Conservation (phyloP, 1,284 basidiomycete species). For the Exobasidium cylindrosporum region DNA sequence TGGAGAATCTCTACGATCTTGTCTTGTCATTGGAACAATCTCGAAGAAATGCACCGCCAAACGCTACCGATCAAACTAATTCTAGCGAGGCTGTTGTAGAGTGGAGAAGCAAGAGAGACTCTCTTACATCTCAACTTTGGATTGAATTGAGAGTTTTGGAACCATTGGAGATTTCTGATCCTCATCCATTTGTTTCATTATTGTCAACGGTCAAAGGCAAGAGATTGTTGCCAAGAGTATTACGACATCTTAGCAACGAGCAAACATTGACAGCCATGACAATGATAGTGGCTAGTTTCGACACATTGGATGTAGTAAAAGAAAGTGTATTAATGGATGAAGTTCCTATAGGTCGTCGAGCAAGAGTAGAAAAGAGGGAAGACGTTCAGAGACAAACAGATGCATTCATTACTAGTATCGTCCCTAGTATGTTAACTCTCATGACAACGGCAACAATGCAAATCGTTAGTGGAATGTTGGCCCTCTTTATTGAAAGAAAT, state of each 20-base stretch:
- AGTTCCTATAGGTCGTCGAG: background rate
- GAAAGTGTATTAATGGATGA: conserved; percentile 23
- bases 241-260: conserved; percentile 76
- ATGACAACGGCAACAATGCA: conserved; percentile 75
- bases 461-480: conserved; percentile 80
- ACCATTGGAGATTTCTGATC: conserved; percentile 88
- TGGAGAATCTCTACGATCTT: conserved; percentile 83
- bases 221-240: conserved; percentile 80
- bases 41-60: conserved; percentile 71
- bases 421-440: conserved; percentile 80
- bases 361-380: conserved; percentile 39
- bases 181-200: conserved; percentile 94
- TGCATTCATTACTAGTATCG: conserved; percentile 77
- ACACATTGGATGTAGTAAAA: conserved; percentile 69
- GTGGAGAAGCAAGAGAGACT: conserved; percentile 32
- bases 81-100: conserved; percentile 57
- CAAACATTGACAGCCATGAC: conserved; percentile 84
- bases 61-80: conserved; percentile 50
- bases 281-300: conserved; percentile 88
- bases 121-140: conserved; percentile 64
- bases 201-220: conserved; percentile 88
- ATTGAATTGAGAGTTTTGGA: conserved; percentile 78
- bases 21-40: conserved; percentile 83
- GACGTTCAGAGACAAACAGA: conserved; percentile 84
- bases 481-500: conserved; percentile 77